Evolutionary conservation across 2,329 filamentous ascomycete genomes (phyloP), one percentile per base, ranked within the genome.

Genomic region (Corinectria fuckeliana): DNA sequence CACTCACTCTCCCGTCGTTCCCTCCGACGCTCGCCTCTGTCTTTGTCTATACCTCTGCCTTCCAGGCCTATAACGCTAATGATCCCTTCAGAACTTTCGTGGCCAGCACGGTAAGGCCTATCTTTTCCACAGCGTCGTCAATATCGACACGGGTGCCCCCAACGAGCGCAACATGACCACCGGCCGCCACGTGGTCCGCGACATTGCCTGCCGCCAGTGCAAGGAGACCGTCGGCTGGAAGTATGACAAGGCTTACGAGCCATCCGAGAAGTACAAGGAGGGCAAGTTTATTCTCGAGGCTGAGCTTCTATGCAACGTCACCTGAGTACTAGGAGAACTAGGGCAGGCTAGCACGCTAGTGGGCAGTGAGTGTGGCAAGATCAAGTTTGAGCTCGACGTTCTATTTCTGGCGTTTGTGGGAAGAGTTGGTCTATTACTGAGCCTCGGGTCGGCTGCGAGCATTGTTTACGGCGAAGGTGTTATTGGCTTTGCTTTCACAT

Each of bases 81-180:
- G 39, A 52, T 18, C 48, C 18, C 6, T 38, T 20, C 76, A 98
- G 93, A 97, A 96, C 80, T 99, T 99, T 82, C 92, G 95, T 63
- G 95, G 95, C 72, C 94, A 98, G 77, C 94, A 98, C 77, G 95
- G 95, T 74, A 98, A 98, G 80, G 95, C 95, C 56, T 99, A 93
- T 79, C 89, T 99, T 67, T 98, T 99, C 84, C 91, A 94, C 78
- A 88, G 77, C 63, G 95, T 99, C 55, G 95, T 99, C 77, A 99
- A 99, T 78, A 85, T 96, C 75, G 90, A 88, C 65, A 83, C 88
- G 44, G 89, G 90, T 68, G 91, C 96, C 61, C 86, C 94, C n/a
- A 89, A 86, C 74, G 95, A 99, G 80, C 92, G 95, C 66, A 96
- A 91, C 80, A 99, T 99, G 95, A 99, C 95, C 13, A 99, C 95